phyloP scores from a whole-genome alignment of 176 grass and related monocot species.

The Oryza australiensis region DNA sequence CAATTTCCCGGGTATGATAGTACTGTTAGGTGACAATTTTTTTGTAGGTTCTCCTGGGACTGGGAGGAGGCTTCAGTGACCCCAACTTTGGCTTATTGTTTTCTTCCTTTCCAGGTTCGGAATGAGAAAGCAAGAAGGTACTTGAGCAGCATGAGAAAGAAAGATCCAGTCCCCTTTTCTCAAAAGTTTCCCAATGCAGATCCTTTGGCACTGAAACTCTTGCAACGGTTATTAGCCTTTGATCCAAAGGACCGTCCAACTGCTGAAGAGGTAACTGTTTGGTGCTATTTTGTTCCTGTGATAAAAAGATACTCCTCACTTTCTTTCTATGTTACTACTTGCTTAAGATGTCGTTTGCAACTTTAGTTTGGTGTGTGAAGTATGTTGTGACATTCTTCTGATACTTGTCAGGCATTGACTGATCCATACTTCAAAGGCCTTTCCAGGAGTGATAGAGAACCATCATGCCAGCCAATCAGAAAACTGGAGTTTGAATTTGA shows the following conservation, averaged over 20 bases:
- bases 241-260: constrained; percentile 92
- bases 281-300: background rate
- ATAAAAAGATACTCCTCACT: background rate
- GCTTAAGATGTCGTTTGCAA: background rate
- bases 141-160: constrained; percentile 94
- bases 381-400: constrained; percentile 2
- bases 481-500: constrained; percentile 98
- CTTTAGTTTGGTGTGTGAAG: background rate
- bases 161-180: constrained; percentile 76
- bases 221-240: constrained; percentile 86
- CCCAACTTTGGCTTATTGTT: background rate
- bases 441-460: constrained; percentile 82
- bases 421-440: constrained; percentile 94
- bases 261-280: constrained; percentile 75
- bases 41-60: background rate
- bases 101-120: constrained; percentile 57
- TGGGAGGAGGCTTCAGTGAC: background rate
- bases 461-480: constrained; percentile 81
- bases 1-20: constrained; percentile 86
- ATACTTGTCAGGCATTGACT: constrained; percentile 63
- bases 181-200: constrained; percentile 91
- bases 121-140: constrained; percentile 99
- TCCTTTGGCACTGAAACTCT: constrained; percentile 85
- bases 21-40: background rate
- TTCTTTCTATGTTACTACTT: background rate